Percentiles rank a stretch among this genome's conserved stretches.
Conservation (phyloP, 2,329 filamentous ascomycete genomes). For the Fusarium brachygibbosum region DNA sequence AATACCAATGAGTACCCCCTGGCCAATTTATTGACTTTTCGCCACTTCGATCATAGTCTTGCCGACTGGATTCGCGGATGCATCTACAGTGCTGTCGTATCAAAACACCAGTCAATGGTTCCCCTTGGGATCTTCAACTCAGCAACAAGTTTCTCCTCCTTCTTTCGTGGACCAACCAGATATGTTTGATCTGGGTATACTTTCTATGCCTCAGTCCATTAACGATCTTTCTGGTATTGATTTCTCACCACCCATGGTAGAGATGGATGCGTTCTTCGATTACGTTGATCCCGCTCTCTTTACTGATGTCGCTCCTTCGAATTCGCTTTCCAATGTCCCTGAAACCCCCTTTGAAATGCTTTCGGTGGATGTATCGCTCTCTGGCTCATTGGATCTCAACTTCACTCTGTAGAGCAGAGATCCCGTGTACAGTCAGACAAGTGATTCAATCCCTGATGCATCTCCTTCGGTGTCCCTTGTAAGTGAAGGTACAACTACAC, state of each 20-base stretch:
- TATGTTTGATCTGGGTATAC: not conserved
- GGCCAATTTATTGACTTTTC: too few species aligned
- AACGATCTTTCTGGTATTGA: not conserved
- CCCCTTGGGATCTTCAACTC: not conserved
- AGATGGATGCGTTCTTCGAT: slow-evolving; percentile 3
- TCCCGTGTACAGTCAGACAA: slow-evolving; percentile 6
- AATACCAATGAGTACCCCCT: slow-evolving; percentile 1
- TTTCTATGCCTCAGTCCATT: not conserved
- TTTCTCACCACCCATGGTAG: not conserved
- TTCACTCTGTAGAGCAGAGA: slow-evolving; percentile 33
- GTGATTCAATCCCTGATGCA: not conserved
- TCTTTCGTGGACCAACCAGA: slow-evolving; percentile 2
- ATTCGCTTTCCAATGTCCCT: too few species aligned
- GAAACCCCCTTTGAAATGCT: not conserved
- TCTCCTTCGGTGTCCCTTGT: not conserved
- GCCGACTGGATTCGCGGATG: not conserved
- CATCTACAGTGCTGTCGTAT: not conserved
- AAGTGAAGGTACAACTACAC: slow-evolving; percentile 1
- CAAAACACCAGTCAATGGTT: slow-evolving; percentile 11
- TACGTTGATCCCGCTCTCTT: not conserved
- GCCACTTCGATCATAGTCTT: slow-evolving; percentile 12
- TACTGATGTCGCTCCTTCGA: not conserved
- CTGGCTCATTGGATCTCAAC: slow-evolving; percentile 8
- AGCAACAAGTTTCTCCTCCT: slow-evolving; percentile 6
- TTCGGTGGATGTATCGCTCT: not conserved